A percentile compares a stretch with the other conserved stretches of the same genome.
phyloP scores from a whole-genome alignment of 305 asterid species.

The Fraxinus paxiana region DNA sequence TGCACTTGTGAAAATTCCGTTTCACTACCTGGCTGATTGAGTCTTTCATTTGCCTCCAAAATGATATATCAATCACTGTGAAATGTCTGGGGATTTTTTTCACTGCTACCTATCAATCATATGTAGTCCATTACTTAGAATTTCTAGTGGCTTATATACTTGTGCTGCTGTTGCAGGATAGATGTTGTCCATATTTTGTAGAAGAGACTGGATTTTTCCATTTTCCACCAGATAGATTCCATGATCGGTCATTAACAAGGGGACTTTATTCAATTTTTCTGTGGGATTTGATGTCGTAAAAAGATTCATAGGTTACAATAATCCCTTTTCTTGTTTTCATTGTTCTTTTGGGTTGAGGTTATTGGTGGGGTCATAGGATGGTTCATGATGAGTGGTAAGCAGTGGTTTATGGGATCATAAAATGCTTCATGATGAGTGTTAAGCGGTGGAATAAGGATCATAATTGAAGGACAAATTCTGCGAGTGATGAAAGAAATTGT shows the following conservation, averaged over 20 bases:
- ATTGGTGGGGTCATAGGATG: background rate
- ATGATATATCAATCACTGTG: background rate
- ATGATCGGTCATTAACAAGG: background rate
- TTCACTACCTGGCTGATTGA: background rate
- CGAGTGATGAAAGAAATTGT: background rate
- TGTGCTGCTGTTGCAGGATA: background rate
- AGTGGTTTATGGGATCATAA: background rate
- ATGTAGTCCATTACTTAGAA: background rate
- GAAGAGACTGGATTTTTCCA: background rate
- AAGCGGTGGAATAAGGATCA: background rate
- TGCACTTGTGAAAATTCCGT: background rate
- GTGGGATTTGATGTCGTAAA: background rate
- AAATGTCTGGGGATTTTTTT: background rate
- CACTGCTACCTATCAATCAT: background rate
- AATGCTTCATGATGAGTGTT: background rate
- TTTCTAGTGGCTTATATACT: background rate
- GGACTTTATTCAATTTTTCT: background rate
- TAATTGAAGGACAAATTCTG: background rate
- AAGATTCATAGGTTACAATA: background rate
- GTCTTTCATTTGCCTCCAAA: background rate
- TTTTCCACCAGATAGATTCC: background rate
- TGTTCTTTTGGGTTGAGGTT: background rate
- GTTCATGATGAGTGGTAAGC: background rate
- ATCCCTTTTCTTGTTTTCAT: background rate
- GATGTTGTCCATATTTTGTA: background rate